Conservation (phyloP, 108 stramenopile genomes). For the Cyclotella baltica region DNA sequence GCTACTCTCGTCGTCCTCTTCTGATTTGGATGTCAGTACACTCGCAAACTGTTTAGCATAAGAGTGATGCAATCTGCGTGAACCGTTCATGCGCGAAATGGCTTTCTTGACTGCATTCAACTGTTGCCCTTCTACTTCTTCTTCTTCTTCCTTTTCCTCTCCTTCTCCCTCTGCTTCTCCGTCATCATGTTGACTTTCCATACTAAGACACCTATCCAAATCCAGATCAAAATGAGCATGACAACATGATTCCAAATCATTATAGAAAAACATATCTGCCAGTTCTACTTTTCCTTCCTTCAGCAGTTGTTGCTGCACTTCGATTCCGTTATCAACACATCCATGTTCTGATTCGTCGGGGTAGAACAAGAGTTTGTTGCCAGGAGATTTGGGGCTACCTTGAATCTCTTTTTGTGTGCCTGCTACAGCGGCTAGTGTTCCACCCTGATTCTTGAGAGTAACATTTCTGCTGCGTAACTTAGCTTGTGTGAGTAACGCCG, state of each 20-base stretch:
- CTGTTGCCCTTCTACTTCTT: too few species aligned
- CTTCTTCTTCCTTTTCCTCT: too few species aligned
- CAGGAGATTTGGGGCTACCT: constrained; percentile 5
- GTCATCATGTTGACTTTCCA: background rate
- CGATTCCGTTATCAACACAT: constrained; percentile 15
- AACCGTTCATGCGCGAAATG: constrained; percentile 2
- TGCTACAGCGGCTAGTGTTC: too few species aligned
- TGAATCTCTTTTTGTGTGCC: too few species aligned
- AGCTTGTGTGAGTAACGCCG: background rate
- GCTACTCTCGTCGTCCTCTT: background rate
- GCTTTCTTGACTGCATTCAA: background rate
- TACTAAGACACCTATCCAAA: background rate
- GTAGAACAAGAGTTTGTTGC: constrained; percentile 2
- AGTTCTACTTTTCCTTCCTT: background rate
- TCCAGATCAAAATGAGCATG: constrained; percentile 23
- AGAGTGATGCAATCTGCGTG: constrained; percentile 11
- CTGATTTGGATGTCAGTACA: background rate
- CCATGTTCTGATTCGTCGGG: constrained; percentile 13
- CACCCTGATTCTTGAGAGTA: too few species aligned
- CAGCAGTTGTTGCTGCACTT: constrained; percentile 12
- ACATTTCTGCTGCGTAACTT: background rate
- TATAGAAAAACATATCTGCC: constrained; percentile 6
- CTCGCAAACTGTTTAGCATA: too few species aligned
- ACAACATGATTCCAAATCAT: constrained; percentile 30
- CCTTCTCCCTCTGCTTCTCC: background rate